A percentile compares a stretch with the other conserved stretches of the same genome.
Conservation (phyloP, 1,139 yeast genomes). For the Wickerhamomyces sp. region DNA sequence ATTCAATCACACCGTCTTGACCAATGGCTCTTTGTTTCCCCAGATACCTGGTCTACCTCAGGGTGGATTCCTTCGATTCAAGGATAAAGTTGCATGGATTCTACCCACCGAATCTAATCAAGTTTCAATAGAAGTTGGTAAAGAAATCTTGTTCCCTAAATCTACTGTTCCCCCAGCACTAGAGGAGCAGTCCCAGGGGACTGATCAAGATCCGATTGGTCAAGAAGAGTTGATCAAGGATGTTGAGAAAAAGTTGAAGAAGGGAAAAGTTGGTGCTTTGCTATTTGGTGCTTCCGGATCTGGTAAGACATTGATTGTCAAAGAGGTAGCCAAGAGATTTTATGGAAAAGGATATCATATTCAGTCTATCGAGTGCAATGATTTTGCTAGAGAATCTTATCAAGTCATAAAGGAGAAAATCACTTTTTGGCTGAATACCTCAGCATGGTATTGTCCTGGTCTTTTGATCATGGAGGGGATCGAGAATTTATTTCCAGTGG, state of each 20-base stretch:
- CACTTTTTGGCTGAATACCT: slow-evolving; percentile 48
- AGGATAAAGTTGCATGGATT: slow-evolving; percentile 45
- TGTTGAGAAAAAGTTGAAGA: slow-evolving; percentile 39
- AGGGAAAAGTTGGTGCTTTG: slow-evolving; percentile 51
- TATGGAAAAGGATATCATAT: slow-evolving; percentile 39
- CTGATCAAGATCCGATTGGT: slow-evolving; percentile 44
- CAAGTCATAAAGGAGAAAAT: slow-evolving; percentile 46
- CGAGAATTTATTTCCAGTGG: slow-evolving; percentile 73
- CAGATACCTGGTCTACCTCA: slow-evolving; percentile 43
- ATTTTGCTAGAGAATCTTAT: slow-evolving; percentile 51
- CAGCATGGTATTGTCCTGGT: slow-evolving; percentile 80
- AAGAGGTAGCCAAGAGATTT: slow-evolving; percentile 37
- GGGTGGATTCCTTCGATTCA: slow-evolving; percentile 61
- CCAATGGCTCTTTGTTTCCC: slow-evolving; percentile 49
- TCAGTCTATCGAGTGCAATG: slow-evolving; percentile 47
- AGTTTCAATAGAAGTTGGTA: slow-evolving; percentile 45
- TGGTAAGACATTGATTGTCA: slow-evolving; percentile 57
- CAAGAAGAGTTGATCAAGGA: slow-evolving; percentile 42
- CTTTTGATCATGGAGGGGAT: slow-evolving; percentile 73
- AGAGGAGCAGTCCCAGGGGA: neutral
- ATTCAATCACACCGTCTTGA: slow-evolving; percentile 32
- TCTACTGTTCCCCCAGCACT: slow-evolving; percentile 38
- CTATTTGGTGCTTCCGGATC: slow-evolving; percentile 75
- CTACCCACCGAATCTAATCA: slow-evolving; percentile 24
- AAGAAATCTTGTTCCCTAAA: slow-evolving; percentile 45